Evolutionary conservation across 768 basidiomycete species (phyloP).

Genomic region (Boletus pseudopeckii): DNA sequence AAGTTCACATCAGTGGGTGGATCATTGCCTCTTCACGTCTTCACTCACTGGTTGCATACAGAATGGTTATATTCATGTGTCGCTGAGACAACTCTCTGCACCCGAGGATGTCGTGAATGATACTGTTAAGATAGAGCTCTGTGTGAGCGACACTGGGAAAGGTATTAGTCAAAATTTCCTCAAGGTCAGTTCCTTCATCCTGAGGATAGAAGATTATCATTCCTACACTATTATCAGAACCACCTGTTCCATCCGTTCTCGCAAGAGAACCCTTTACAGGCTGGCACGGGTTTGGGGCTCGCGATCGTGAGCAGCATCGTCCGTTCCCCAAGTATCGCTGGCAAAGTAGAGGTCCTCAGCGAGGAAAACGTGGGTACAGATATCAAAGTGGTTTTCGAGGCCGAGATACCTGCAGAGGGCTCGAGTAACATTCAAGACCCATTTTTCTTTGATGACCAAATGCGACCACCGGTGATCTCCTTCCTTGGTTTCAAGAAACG

Average conservation of each 20-base stretch:
- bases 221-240: conserved; percentile 46
- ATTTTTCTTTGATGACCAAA: conserved; percentile 41
- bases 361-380: conserved; percentile 89
- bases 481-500: conserved; percentile 67
- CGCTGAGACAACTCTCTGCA: conserved; percentile 69
- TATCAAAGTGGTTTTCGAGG: conserved; percentile 81
- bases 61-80: conserved; percentile 86
- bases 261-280: conserved; percentile 91
- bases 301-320: conserved; percentile 95
- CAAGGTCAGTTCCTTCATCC: conserved; percentile 48
- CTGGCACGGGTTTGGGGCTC: conserved; percentile 90
- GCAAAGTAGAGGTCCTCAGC: conserved; percentile 93
- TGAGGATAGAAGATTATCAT: background rate
- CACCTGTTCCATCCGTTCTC: conserved; percentile 97
- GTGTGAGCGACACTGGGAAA: conserved; percentile 89
- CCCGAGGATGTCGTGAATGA: conserved; percentile 49
- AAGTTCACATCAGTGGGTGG: conserved; percentile 80
- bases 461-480: conserved; percentile 51
- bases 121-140: conserved; percentile 74
- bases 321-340: conserved; percentile 77
- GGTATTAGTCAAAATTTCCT: conserved; percentile 93
- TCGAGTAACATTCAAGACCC: conserved; percentile 41
- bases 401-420: conserved; percentile 51
- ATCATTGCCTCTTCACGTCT: background rate
- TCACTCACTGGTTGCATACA: conserved; percentile 29